Conservation (phyloP, 2,329 filamentous ascomycete species). For the Dichotomopilus funicola region DNA sequence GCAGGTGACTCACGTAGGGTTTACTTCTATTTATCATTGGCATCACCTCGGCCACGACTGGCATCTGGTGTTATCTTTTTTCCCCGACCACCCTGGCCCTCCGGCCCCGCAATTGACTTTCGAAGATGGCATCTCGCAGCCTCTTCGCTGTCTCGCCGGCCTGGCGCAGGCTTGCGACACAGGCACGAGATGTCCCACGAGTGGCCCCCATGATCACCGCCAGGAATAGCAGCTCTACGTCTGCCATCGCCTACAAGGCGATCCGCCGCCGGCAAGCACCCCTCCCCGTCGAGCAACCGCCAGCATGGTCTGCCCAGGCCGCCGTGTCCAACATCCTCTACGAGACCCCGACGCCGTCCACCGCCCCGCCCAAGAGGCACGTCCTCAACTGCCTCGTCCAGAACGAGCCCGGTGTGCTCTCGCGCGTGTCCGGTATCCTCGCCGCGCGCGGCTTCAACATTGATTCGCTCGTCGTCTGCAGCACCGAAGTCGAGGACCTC, state of each 20-base stretch:
- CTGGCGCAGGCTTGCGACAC: constrained; percentile 27
- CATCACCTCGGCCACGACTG: not conserved
- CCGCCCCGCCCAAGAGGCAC: constrained; percentile 82
- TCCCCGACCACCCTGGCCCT: constrained; percentile 8
- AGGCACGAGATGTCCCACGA: constrained; percentile 23
- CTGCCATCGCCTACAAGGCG: constrained; percentile 94
- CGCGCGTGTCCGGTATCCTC: constrained; percentile 90
- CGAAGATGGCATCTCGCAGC: constrained; percentile 40
- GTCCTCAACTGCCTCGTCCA: constrained; percentile 97
- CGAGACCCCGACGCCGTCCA: constrained; percentile 83
- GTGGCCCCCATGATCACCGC: constrained; percentile 25
- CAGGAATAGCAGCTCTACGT: constrained; percentile 58
- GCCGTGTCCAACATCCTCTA: constrained; percentile 98
- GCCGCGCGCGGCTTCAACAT: constrained; percentile 98
- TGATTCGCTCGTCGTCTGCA: constrained; percentile 94
- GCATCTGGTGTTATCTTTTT: not conserved
- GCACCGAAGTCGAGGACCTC: constrained; percentile 92
- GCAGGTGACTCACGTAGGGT: constrained; percentile 14
- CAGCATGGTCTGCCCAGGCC: constrained; percentile 82
- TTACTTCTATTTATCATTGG: not conserved
- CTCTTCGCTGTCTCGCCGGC: constrained; percentile 35
- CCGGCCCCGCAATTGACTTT: constrained; percentile 11
- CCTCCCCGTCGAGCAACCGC: constrained; percentile 69
- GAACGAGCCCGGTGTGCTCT: constrained; percentile 96
- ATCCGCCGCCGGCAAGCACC: constrained; percentile 85